A percentile compares a stretch with the other conserved stretches of the same genome.
Conservation (phyloP, 495 filamentous ascomycete genomes). For the Apodospora peruviana region DNA sequence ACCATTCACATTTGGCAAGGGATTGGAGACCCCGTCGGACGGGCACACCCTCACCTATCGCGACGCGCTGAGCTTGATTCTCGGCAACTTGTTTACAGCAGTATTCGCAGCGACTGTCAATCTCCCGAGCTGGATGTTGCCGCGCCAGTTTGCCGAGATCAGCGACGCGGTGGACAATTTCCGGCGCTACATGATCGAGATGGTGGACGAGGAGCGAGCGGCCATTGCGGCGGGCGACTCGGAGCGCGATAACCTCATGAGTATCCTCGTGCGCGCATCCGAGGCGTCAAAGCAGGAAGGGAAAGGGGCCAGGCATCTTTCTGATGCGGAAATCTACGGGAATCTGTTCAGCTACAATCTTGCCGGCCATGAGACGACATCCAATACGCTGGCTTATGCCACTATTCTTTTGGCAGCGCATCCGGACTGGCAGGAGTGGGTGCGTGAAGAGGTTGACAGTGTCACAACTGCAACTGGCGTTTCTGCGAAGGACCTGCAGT, state of each 20-base stretch:
- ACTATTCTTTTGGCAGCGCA: slow-evolving; percentile 42
- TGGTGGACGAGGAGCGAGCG: not conserved
- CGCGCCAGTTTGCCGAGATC: not conserved
- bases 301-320: not conserved
- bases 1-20: not conserved
- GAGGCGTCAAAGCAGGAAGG: not conserved
- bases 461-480: slow-evolving; percentile 10
- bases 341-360: slow-evolving; percentile 51
- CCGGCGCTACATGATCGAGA: not conserved
- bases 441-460: slow-evolving; percentile 19
- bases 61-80: not conserved
- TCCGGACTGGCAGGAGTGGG: slow-evolving; percentile 39
- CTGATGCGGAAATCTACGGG: slow-evolving; percentile 36
- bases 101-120: not conserved
- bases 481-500: slow-evolving; percentile 28
- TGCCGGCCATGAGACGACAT: slow-evolving; percentile 52
- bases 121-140: not conserved
- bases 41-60: not conserved
- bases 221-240: not conserved
- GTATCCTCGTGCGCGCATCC: not conserved
- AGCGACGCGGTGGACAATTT: not conserved
- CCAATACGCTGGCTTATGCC: slow-evolving; percentile 44
- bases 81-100: not conserved
- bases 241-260: not conserved
- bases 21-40: not conserved